phyloP scores from a whole-genome alignment of 257 asterid genomes.

The Phtheirospermum japonicum region DNA sequence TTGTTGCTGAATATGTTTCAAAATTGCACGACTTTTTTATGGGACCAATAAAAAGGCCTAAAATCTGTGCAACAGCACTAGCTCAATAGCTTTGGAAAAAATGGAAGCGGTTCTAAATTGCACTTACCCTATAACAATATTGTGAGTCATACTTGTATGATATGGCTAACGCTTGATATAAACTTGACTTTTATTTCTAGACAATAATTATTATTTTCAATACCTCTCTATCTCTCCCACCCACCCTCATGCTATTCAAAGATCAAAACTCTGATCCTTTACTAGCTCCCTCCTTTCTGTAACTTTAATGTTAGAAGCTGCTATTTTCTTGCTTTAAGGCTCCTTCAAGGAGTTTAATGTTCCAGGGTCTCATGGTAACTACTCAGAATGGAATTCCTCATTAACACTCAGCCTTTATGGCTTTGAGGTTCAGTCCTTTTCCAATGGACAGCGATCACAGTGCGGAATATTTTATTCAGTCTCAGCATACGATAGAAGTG shows the following conservation, averaged over 20 bases:
- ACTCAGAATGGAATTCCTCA: conserved; percentile 13
- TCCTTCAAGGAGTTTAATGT: not conserved
- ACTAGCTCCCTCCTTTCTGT: not conserved
- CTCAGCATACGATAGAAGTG: not conserved
- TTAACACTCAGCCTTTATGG: not conserved
- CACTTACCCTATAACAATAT: too few species aligned
- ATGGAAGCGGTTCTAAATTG: too few species aligned
- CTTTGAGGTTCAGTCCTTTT: conserved; percentile 6
- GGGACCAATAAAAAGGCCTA: not conserved
- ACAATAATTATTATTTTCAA: too few species aligned
- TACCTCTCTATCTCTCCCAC: not conserved
- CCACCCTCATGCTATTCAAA: not conserved
- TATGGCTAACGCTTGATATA: not conserved
- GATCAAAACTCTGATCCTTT: too few species aligned
- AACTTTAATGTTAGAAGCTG: not conserved
- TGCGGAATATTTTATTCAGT: not conserved
- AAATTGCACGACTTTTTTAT: not conserved
- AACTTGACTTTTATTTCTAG: not conserved
- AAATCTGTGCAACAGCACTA: not conserved
- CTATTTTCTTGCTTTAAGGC: not conserved
- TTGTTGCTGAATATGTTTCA: not conserved
- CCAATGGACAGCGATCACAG: not conserved
- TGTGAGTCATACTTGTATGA: not conserved
- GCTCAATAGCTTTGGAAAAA: not conserved
- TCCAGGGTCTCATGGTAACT: not conserved